phyloP scores from a whole-genome alignment of 1,284 basidiomycete species.

The Ceratobasidium sp. region DNA sequence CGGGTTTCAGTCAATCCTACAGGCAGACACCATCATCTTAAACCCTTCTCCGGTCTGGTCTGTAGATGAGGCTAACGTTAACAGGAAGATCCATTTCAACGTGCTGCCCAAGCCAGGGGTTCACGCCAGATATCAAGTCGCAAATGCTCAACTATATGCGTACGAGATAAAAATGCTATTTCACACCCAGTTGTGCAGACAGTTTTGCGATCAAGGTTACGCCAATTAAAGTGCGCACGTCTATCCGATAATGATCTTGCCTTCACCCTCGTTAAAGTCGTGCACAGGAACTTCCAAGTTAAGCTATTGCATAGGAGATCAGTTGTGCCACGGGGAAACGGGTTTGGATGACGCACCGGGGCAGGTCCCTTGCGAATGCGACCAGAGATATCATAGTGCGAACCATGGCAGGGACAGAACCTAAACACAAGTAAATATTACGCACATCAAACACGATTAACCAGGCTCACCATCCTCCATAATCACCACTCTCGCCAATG shows the following conservation, averaged over 20 bases:
- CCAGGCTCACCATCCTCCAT: conserved; percentile 87
- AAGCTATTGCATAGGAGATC: conserved; percentile 63
- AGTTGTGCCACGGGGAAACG: neutral
- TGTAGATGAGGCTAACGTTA: too few species aligned
- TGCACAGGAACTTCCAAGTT: conserved; percentile 95
- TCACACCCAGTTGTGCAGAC: too few species aligned
- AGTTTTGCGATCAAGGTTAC: too few species aligned
- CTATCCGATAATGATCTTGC: conserved; percentile 92
- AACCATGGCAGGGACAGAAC: conserved; percentile 99
- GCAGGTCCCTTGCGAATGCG: conserved; percentile 96
- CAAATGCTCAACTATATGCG: too few species aligned
- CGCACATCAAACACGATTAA: conserved; percentile 9
- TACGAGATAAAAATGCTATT: too few species aligned
- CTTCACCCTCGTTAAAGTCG: conserved; percentile 88
- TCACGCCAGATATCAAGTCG: too few species aligned
- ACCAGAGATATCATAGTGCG: conserved; percentile 97
- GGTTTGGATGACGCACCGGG: conserved; percentile 69
- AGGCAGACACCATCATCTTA: too few species aligned
- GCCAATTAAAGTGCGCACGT: neutral
- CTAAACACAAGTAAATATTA: conserved; percentile 57
- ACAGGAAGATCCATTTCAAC: too few species aligned
- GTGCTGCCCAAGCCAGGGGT: too few species aligned
- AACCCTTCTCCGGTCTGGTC: too few species aligned
- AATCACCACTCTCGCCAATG: conserved; percentile 98
- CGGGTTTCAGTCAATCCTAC: too few species aligned